Evolutionary conservation across 129 eudicot species (phyloP).

Genomic region (Helichrysum umbraculigerum): DNA sequence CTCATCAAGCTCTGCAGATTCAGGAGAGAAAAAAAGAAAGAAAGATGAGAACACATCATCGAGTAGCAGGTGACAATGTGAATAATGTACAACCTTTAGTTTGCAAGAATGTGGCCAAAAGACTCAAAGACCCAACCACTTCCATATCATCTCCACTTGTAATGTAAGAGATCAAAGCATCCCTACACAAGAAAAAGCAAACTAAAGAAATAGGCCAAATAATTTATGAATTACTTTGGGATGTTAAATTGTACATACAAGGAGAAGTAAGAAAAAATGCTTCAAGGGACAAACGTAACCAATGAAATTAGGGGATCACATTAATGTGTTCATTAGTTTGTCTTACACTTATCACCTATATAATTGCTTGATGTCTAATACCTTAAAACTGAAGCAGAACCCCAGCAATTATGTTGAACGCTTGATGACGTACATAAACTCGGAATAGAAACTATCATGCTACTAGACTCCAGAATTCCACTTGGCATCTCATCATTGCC

Average conservation of each 20-base stretch:
- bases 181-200: constrained; percentile 48
- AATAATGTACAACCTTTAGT: constrained; percentile 65
- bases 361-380: constrained; percentile 23
- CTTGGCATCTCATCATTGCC: constrained; percentile 32
- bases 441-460: constrained; percentile 38
- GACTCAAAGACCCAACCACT: constrained; percentile 80
- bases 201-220: not conserved
- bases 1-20: constrained; percentile 81
- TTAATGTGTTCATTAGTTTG: not conserved
- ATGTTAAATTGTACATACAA: not conserved
- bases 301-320: too few relatives aligned
- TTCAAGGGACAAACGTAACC: not conserved
- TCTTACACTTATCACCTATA: not conserved
- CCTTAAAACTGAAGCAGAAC: constrained; percentile 54
- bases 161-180: constrained; percentile 76
- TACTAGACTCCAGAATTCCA: constrained; percentile 36
- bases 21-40: not conserved
- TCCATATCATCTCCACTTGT: constrained; percentile 74
- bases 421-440: constrained; percentile 39
- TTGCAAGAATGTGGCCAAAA: constrained; percentile 80
- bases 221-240: not conserved
- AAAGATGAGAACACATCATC: constrained; percentile 15
- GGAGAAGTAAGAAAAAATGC: not conserved
- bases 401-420: constrained; percentile 36
- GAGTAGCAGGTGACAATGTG: constrained; percentile 15